Evolutionary conservation across 306 rosid genomes (phyloP).

Genomic region (Vigna angularis): DNA sequence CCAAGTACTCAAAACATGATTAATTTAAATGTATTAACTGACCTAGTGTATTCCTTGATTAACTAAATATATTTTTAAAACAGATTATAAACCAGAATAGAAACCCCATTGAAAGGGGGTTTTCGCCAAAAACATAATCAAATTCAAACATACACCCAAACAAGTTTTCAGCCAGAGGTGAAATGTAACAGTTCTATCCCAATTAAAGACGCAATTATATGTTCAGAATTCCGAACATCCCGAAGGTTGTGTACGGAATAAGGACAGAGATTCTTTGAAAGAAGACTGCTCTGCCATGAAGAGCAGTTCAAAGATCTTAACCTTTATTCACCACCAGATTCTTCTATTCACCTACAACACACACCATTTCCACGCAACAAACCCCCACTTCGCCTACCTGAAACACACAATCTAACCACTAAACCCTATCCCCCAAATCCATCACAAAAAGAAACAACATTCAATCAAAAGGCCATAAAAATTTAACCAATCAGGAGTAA

Average conservation of each 20-base stretch:
- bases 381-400: background rate
- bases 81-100: background rate
- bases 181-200: background rate
- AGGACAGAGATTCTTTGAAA: too few relatives aligned
- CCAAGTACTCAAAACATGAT: background rate
- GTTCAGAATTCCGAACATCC: background rate
- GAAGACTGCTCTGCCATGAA: too few relatives aligned
- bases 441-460: background rate
- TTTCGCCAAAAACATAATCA: background rate
- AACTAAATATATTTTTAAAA: background rate
- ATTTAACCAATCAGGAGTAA: background rate
- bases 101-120: background rate
- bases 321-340: too few relatives aligned
- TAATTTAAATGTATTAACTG: background rate
- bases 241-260: background rate
- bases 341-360: too few relatives aligned
- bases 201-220: background rate
- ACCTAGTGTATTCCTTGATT: background rate
- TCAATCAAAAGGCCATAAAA: constrained; percentile 9
- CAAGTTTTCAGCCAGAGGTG: background rate
- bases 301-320: too few relatives aligned
- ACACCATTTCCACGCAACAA: background rate
- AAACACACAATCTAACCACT: background rate
- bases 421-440: constrained; percentile 36
- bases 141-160: background rate